A percentile compares a stretch with the other conserved stretches of the same genome.
Conservation (phyloP, 345 rosid species). For the Cochlearia excelsa region DNA sequence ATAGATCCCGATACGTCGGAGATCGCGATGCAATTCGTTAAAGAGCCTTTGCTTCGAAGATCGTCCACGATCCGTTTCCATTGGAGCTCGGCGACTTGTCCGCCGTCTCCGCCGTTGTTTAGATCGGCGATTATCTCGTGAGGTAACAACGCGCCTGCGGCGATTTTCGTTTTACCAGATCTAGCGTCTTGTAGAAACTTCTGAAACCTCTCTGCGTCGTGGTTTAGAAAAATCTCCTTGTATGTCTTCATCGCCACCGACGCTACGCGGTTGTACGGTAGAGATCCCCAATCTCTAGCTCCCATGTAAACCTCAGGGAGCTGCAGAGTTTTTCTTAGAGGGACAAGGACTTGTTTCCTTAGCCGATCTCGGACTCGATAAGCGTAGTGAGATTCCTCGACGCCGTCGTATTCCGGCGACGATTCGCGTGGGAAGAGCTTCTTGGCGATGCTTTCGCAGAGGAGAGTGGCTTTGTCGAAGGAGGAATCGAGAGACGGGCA, state of each 20-base stretch:
- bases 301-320: slow-evolving; percentile 64
- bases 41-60: slow-evolving; percentile 41
- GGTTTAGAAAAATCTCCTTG: slow-evolving; percentile 50
- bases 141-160: slow-evolving; percentile 65
- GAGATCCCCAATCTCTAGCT: slow-evolving; percentile 42
- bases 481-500: slow-evolving; percentile 62
- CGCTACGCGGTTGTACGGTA: slow-evolving; percentile 54
- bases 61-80: slow-evolving; percentile 70
- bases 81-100: slow-evolving; percentile 53
- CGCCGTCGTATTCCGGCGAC: slow-evolving; percentile 47
- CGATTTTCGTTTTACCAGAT: slow-evolving; percentile 46
- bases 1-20: slow-evolving; percentile 64
- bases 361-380: slow-evolving; percentile 60
- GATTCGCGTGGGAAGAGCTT: slow-evolving; percentile 44
- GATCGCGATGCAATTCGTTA: slow-evolving; percentile 53
- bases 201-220: slow-evolving; percentile 44
- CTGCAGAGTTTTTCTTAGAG: slow-evolving; percentile 47
- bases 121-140: slow-evolving; percentile 51
- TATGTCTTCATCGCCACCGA: slow-evolving; percentile 63
- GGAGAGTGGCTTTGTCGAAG: slow-evolving; percentile 44
- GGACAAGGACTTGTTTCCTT: slow-evolving; percentile 56
- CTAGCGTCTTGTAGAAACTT: slow-evolving; percentile 43
- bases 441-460: slow-evolving; percentile 59
- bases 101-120: slow-evolving; percentile 40
- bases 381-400: slow-evolving; percentile 62